Evolutionary conservation across 164 flowering plant species (phyloP).

Genomic region (Magnolia kwangsiensis): DNA sequence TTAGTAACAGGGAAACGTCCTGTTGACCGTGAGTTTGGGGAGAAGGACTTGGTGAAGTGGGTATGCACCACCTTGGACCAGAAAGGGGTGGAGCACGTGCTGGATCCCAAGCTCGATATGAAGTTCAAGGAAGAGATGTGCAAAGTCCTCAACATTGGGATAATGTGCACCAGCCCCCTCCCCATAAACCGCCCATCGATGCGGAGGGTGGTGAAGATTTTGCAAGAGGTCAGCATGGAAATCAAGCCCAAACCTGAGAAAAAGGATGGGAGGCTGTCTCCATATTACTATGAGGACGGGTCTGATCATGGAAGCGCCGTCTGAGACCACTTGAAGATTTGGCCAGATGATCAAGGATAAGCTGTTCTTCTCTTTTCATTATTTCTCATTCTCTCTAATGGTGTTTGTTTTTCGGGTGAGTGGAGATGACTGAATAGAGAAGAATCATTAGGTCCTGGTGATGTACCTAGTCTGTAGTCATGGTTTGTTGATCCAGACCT

Average conservation of each 20-base stretch:
- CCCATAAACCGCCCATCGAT: slow-evolving; percentile 95
- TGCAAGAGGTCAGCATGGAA: slow-evolving; percentile 56
- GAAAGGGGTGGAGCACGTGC: slow-evolving; percentile 70
- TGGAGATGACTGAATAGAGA: not conserved
- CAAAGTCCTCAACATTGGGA: slow-evolving; percentile 73
- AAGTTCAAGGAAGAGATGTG: slow-evolving; percentile 78
- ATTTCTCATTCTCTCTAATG: not conserved
- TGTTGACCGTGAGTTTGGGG: slow-evolving; percentile 78
- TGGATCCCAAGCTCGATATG: slow-evolving; percentile 73
- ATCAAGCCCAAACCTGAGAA: slow-evolving; percentile 27
- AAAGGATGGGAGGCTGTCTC: slow-evolving; percentile 77
- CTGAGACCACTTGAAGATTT: slow-evolving; percentile 23
- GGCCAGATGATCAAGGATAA: not conserved
- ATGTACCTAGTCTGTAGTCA: not conserved
- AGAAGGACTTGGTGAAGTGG: slow-evolving; percentile 93
- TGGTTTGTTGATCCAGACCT: not conserved
- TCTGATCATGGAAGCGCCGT: slow-evolving; percentile 78
- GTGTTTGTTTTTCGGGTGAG: slow-evolving; percentile 1
- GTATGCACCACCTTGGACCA: slow-evolving; percentile 73
- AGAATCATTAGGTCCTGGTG: not conserved
- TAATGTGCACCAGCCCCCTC: slow-evolving; percentile 84
- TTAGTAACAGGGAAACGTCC: slow-evolving; percentile 82
- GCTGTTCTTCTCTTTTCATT: not conserved
- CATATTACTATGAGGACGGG: slow-evolving; percentile 75
- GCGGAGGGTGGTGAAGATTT: slow-evolving; percentile 80